Evolutionary conservation across 305 asterid species (phyloP).

Genomic region (Solanum hybrid): DNA sequence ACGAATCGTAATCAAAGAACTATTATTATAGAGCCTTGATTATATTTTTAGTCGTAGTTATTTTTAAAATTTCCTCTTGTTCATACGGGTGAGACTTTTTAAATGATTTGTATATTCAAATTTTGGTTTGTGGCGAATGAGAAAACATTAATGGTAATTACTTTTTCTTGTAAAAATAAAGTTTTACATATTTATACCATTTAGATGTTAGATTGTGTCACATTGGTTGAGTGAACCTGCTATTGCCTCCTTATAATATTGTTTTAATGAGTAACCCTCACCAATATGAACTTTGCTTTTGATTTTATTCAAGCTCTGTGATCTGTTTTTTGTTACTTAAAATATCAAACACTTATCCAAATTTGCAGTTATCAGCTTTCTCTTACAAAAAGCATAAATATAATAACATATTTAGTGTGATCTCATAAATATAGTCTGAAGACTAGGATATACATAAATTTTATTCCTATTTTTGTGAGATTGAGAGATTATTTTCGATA

Average conservation of each 20-base stretch:
- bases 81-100: neutral
- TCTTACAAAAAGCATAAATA: neutral
- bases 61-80: neutral
- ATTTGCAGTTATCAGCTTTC: neutral
- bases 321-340: neutral
- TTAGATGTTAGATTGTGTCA: neutral
- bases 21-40: neutral
- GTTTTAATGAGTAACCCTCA: neutral
- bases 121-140: neutral
- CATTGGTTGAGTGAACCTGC: neutral
- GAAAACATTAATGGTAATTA: neutral
- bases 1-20: neutral
- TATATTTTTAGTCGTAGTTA: too few species aligned
- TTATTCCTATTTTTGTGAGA: neutral
- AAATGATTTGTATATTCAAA: neutral
- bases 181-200: neutral
- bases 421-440: neutral
- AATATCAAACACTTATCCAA: neutral
- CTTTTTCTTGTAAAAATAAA: neutral
- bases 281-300: neutral
- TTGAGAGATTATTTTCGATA: neutral
- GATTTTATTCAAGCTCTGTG: neutral
- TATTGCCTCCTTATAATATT: neutral
- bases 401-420: neutral
- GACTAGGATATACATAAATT: neutral